Conservation (phyloP, 495 filamentous ascomycete genomes). For the Apodospora peruviana region DNA sequence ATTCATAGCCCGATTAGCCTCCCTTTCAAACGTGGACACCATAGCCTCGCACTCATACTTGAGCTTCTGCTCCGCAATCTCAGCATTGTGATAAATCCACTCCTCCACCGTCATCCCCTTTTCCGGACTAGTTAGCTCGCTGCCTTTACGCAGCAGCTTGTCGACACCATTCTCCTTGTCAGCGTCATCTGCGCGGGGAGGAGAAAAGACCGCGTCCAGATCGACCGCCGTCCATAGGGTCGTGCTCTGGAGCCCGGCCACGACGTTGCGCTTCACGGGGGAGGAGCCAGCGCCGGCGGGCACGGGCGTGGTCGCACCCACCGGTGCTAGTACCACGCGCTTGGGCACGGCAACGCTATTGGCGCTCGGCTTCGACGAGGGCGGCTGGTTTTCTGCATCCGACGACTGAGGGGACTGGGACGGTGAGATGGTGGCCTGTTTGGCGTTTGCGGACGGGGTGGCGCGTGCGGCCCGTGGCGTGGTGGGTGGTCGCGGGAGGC, state of each 20-base stretch:
- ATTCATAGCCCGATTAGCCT: constrained; percentile 71
- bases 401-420: constrained; percentile 69
- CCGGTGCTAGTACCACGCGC: constrained; percentile 39
- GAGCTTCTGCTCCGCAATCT: constrained; percentile 69
- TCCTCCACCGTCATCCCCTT: constrained; percentile 88
- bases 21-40: constrained; percentile 72
- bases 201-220: constrained; percentile 57
- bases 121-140: constrained; percentile 66
- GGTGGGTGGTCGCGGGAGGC: constrained; percentile 20
- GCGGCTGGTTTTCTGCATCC: constrained; percentile 75
- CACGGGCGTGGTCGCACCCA: constrained; percentile 53
- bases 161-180: constrained; percentile 46
- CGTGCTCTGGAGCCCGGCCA: constrained; percentile 52
- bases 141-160: constrained; percentile 42
- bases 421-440: constrained; percentile 40
- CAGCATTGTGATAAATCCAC: constrained; percentile 81
- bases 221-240: constrained; percentile 71
- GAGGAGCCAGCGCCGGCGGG: constrained; percentile 41
- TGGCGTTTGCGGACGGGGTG: constrained; percentile 25
- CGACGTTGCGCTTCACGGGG: constrained; percentile 58
- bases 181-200: constrained; percentile 40
- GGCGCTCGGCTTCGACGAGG: constrained; percentile 51
- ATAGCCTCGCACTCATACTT: constrained; percentile 75
- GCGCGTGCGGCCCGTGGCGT: constrained; percentile 28
- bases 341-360: constrained; percentile 22